These are phyloP conservation scores for Suillus luteus DNA, from an alignment of 768 basidiomycete species.

Conservation along the genomic window DNA sequence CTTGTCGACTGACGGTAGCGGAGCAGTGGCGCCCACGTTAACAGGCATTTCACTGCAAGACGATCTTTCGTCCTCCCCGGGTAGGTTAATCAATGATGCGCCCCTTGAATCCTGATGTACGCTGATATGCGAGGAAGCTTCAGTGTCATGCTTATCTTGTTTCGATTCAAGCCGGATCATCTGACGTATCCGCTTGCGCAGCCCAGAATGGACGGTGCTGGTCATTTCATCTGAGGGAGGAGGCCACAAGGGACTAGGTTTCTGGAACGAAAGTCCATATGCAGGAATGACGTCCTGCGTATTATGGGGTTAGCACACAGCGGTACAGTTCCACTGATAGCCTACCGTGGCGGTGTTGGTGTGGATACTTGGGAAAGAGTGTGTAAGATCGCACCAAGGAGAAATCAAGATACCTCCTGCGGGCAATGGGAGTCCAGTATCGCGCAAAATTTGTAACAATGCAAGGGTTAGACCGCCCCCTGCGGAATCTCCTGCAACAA, in stretches of 20 bases:
- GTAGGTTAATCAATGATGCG: conserved; percentile 16
- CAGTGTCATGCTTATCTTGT: conserved; percentile 10
- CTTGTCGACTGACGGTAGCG: conserved; percentile 42
- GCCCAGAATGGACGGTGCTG: conserved; percentile 51
- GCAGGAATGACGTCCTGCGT: conserved; percentile 74
- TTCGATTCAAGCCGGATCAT: conserved; percentile 43
- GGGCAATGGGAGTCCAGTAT: conserved; percentile 76
- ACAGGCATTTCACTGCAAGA: conserved; percentile 38
- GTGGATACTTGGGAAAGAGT: conserved; percentile 90
- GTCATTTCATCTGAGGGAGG: conserved; percentile 71
- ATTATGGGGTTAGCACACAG: not conserved
- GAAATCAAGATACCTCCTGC: conserved; percentile 89
- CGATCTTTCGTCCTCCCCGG: conserved; percentile 13
- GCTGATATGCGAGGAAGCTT: conserved; percentile 8
- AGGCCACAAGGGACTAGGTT: conserved; percentile 79
- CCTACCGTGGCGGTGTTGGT: conserved; percentile 81
- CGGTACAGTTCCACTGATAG: not conserved
- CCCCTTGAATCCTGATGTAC: conserved; percentile 12
- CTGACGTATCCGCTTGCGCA: conserved; percentile 64
- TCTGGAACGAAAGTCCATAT: conserved; percentile 78
- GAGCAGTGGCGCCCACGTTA: conserved; percentile 50
- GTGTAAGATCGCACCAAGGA: conserved; percentile 93
- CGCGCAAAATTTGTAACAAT: conserved; percentile 85
- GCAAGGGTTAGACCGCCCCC: conserved; percentile 88
- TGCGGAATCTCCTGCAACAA: conserved; percentile 90